A percentile compares a stretch with the other conserved stretches of the same genome.
These are phyloP conservation scores for Lophium mytilinum DNA, from an alignment of 495 filamentous ascomycete genomes.

Conservation along the genomic window DNA sequence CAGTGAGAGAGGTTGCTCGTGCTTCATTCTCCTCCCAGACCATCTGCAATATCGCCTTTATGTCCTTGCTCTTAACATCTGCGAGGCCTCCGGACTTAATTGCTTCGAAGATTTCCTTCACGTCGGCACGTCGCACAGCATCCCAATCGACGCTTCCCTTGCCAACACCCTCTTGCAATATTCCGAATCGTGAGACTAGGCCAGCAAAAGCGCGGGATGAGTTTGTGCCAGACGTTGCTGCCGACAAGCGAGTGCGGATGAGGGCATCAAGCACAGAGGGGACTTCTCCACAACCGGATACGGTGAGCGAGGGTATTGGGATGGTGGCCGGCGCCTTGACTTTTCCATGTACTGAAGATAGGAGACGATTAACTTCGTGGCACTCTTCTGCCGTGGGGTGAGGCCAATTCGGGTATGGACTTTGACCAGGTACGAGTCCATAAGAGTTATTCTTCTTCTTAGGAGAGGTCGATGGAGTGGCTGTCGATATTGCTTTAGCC, in stretches of 20 bases:
- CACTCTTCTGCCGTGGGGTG: slow-evolving; percentile 67
- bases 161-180: slow-evolving; percentile 50
- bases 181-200: slow-evolving; percentile 62
- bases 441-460: slow-evolving; percentile 7
- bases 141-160: slow-evolving; percentile 85
- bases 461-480: neutral
- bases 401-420: slow-evolving; percentile 62
- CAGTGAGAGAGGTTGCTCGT: slow-evolving; percentile 34
- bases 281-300: slow-evolving; percentile 89
- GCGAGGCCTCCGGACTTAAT: slow-evolving; percentile 69
- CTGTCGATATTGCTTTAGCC: neutral
- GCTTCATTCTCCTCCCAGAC: slow-evolving; percentile 62
- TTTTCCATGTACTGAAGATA: slow-evolving; percentile 59
- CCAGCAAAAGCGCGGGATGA: slow-evolving; percentile 63
- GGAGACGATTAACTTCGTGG: slow-evolving; percentile 60
- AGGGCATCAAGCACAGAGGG: slow-evolving; percentile 86
- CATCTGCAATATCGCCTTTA: slow-evolving; percentile 74
- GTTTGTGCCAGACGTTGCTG: slow-evolving; percentile 60
- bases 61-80: slow-evolving; percentile 61
- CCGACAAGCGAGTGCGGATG: slow-evolving; percentile 71
- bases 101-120: slow-evolving; percentile 58
- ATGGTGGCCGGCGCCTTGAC: slow-evolving; percentile 58
- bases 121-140: slow-evolving; percentile 56
- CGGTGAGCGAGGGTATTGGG: slow-evolving; percentile 65
- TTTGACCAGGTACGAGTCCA: slow-evolving; percentile 25